Base-by-base conservation (phyloP, 2,329 filamentous ascomycete species). In the Fusarium sterilihyphosum region DNA sequence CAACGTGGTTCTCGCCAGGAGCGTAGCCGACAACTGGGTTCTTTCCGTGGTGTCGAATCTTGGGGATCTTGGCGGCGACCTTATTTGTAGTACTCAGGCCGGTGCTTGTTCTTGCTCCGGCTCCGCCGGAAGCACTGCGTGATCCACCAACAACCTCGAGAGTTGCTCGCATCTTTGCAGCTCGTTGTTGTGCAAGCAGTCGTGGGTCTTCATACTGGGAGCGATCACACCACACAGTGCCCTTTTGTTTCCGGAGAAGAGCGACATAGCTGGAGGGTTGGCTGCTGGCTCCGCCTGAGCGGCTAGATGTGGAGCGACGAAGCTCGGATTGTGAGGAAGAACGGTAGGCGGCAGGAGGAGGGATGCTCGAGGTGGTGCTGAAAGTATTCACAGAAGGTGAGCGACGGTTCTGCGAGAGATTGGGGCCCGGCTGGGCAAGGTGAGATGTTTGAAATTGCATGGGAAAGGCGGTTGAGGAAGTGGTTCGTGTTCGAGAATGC, bases 221-320 rank as follows among this genome's bases (percentile, higher is more conserved):
- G 61, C 95, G 92, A 81, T 98, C 96, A 85, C 95, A 98, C 96
- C 96, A 99, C 9, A 99, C 96, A 0, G 96, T 99, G 38, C 95
- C 96, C 82, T 98, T 98, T 84, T 99, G 96, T 82, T 95, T 96
- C 72, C 96, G 91, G 85, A 99, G 92, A n/a, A 98, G 88, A 41
- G 96, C 95, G 59, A 99, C 96, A 83, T 99, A 99, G 74, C 94
- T 92, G n/a, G 88, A 88, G 4, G 92, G 85, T 71, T 89, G 89
- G 22, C 86, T 86, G 63, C 85, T 78, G 31, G 82, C 80, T 53
- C 85, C 86, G 71, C 88, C 89, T 29, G 94, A 97, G 78, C 94
- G 91, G 59, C 93, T 93, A 8, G 94, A 97, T 37, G 92, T 94
- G 35, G 94, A 97, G 75, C 95, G 91, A 69, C 93, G 92, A 56